These are phyloP conservation scores for Diaporthe citri DNA, from an alignment of 2,329 filamentous ascomycete genomes.

Conservation along the genomic window DNA sequence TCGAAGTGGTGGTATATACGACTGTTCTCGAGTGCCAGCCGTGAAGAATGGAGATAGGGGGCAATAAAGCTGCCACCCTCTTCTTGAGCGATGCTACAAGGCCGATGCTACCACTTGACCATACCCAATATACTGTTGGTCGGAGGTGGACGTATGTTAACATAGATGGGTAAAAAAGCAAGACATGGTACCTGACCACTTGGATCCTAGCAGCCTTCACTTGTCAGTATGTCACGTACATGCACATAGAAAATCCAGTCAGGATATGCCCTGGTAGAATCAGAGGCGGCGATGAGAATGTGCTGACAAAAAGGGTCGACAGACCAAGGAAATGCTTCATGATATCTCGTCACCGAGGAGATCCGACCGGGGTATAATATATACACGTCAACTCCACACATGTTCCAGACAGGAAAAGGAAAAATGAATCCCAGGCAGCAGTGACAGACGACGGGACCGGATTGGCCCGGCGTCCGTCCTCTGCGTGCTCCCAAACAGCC, in stretches of 20 bases:
- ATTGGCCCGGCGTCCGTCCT: neutral
- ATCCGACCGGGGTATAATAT: constrained; percentile 32
- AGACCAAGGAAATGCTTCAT: constrained; percentile 18
- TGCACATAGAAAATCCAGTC: neutral
- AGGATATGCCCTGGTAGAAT: neutral
- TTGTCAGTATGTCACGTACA: neutral
- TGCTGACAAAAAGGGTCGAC: neutral
- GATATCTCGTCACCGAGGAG: constrained; percentile 20
- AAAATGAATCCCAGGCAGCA: neutral
- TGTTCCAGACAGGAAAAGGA: constrained; percentile 1
- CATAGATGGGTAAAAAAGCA: neutral
- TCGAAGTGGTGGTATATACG: too few species aligned
- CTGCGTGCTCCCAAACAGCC: neutral
- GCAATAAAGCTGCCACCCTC: too few species aligned
- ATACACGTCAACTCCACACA: constrained; percentile 19
- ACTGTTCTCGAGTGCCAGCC: too few species aligned
- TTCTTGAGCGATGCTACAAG: too few species aligned
- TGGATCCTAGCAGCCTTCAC: neutral
- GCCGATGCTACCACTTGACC: neutral
- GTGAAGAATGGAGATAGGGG: too few species aligned
- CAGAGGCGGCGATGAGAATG: neutral
- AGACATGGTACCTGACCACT: too few species aligned
- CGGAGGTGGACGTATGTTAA: neutral
- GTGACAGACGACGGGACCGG: neutral
- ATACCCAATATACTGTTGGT: neutral